These are phyloP conservation scores for Chlorella variabilis DNA, from an alignment of 163 green algal genomes.

Conservation along the genomic window DNA sequence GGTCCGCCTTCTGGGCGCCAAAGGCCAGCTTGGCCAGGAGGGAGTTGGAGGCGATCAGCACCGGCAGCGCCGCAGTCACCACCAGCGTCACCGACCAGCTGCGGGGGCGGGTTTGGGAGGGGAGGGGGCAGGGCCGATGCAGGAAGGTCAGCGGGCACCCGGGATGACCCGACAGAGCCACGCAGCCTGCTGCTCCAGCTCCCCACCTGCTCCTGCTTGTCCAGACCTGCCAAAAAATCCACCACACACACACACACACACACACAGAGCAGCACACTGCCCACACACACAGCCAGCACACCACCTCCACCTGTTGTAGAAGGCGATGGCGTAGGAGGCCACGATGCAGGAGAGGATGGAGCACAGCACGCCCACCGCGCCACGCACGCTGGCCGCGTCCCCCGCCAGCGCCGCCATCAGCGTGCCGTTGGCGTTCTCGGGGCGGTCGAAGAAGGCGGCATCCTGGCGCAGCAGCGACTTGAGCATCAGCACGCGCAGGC, in stretches of 20 bases:
- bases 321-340: conserved; percentile 13
- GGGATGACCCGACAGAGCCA: background rate
- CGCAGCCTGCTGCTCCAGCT: background rate
- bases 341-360: conserved; percentile 24
- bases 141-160: background rate
- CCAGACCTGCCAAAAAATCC: too few relatives aligned
- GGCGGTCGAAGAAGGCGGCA: conserved; percentile 76
- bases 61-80: conserved; percentile 61
- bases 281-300: background rate
- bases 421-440: conserved; percentile 67
- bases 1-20: conserved; percentile 64
- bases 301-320: background rate
- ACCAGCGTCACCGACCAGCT: conserved; percentile 81
- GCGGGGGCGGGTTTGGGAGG: background rate
- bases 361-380: conserved; percentile 27
- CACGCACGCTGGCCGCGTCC: conserved; percentile 67
- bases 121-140: background rate
- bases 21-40: conserved; percentile 62
- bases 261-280: too few relatives aligned
- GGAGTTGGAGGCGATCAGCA: conserved; percentile 60
- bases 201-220: background rate
- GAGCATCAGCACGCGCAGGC: conserved; percentile 68
- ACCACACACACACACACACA: background rate
- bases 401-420: conserved; percentile 59
- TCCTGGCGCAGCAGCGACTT: conserved; percentile 66